These are phyloP conservation scores for Penicillium desertorum DNA, from an alignment of 495 filamentous ascomycete genomes.

Conservation along the genomic window DNA sequence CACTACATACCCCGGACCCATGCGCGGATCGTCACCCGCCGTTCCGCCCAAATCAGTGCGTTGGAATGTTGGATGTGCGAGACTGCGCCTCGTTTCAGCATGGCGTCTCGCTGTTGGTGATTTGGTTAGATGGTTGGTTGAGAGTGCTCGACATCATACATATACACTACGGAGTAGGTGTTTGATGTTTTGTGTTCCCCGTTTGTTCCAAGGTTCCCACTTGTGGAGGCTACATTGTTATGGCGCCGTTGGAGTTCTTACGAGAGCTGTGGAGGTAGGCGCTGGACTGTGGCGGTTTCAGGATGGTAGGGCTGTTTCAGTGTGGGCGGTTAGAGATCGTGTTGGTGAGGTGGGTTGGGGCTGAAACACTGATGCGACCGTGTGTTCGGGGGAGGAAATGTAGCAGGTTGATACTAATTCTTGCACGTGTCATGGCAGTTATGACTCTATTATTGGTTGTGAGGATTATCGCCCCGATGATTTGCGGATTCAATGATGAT, in stretches of 20 bases:
- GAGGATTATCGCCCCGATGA: neutral
- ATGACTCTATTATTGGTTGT: neutral
- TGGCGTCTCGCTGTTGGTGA: conserved; percentile 9
- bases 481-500: neutral
- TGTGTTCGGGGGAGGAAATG: neutral
- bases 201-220: too few relatives aligned
- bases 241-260: neutral
- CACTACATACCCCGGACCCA: neutral
- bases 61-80: neutral
- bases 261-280: neutral
- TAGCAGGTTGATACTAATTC: neutral
- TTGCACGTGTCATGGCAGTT: neutral
- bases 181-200: too few relatives aligned
- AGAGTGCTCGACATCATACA: too few relatives aligned
- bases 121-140: neutral
- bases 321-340: conserved; percentile 7
- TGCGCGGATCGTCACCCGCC: neutral
- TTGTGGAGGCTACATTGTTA: neutral
- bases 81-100: neutral
- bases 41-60: neutral
- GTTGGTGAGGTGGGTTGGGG: neutral
- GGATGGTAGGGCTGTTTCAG: conserved; percentile 2
- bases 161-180: too few relatives aligned
- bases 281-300: conserved; percentile 1
- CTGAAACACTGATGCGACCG: neutral